Evolutionary conservation across 2,329 filamentous ascomycete genomes (phyloP), one percentile per base, ranked within the genome.

Genomic region (Dichotomopilus funicola): DNA sequence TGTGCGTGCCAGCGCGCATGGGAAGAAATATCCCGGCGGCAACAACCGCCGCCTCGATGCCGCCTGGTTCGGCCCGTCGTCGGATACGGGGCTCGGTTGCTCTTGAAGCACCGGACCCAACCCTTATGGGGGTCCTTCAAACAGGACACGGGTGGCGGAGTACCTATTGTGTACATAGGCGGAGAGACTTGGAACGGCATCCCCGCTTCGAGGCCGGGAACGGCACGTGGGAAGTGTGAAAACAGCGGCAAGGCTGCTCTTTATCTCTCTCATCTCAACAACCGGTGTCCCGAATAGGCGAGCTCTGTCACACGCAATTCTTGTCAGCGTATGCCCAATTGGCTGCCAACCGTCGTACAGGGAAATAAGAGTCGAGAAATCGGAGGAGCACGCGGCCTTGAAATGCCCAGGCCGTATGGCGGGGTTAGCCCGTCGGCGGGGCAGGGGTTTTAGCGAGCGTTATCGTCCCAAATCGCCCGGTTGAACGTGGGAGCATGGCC

Each of bases 21-120:
- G 19, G 19, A 27, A 27, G 19, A 27, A 27, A 27, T 42, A 38
- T 19, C 19, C 38, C 27, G 27, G 27, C 12, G 42, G 13, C 43
- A 11, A 34, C 12, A 13, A 19, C 51, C 51, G 35, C 40, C 36
- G 36, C 5, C 36, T 27, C 8, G 50, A 13, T 13, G 19, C 13
- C 27, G n/a, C 36, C 5, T 12, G 43, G 47, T 48, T 54, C 55
- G 55, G 55, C 33, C 55, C 55, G 55, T 51, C 48, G 42, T 54
- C 55, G 47, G 55, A 51, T 57, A 43, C 19, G 47, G 51, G 19
- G 19, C 19, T 27, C 19, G 19, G 19, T 27, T 27, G 19, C 19
- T 27, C 19, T 27, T 27, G 19, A 27, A 27, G 19, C 19, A 3
- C 19, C 19, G 19, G 19, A 27, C 36, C 51, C 34, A 31, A 10